Evolutionary conservation across 2,329 filamentous ascomycete genomes (phyloP), one percentile per base, ranked within the genome.

Genomic region (Aspergillus hortae): DNA sequence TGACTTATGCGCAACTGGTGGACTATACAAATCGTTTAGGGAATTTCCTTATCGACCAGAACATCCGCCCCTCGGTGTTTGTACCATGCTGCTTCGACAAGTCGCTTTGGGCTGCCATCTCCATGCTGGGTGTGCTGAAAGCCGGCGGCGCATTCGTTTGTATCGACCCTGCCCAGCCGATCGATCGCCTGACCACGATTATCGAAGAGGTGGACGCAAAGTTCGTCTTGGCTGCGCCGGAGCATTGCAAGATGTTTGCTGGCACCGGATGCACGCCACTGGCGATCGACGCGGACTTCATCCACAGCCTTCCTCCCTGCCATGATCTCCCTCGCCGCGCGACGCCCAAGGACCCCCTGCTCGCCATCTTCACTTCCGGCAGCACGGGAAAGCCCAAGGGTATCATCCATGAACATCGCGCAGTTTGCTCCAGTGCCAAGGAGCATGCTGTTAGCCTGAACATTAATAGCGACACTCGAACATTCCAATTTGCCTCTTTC

Each of bases 401-500:
- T 12, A 42, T 49, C 21, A 33, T 23, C 11, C 32, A 38, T 35
- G 30, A 35, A 19, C 45, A 47, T 47, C 45, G 45, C 21, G 33
- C 15, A 2, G 14, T 47, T 15, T 38, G 45, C 45, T 38, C 45
- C 3, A 47, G 53, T 23, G 40, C 40, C 4, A 17, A 21, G 19
- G 40, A 42, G 12, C 40, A 42, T 42, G 40, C 40, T 4, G 15
- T 17, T 2, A 6, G 40, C 17, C 15, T 42, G 40, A 42, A 42
- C 40, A 82, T 27, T 70, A 75, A 77, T 19, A 35, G n/a, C 38
- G 6, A 35, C 38, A 81, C 80, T 19, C 74, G 84, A 3, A 79
- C 84, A 9, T 75, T 83, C 68, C 76, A 79, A 53, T 70, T 78
- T 43, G 78, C 76, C 1, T 75, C 74, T 4, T 78, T 74, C 61